phyloP scores from a whole-genome alignment of 1,139 yeast genomes.

The Yamadazyma songkhlaensis region DNA sequence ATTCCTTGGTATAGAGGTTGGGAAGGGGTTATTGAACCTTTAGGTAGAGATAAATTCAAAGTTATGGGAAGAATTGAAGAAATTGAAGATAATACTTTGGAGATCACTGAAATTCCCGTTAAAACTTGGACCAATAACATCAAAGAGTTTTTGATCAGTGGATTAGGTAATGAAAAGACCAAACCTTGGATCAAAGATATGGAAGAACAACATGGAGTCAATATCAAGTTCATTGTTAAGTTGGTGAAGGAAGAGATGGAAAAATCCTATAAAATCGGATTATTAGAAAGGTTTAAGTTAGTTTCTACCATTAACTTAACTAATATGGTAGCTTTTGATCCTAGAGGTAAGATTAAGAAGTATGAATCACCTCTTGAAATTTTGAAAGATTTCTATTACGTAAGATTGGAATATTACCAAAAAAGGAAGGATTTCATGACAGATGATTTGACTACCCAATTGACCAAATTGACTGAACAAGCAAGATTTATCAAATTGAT shows the following conservation, averaged over 20 bases:
- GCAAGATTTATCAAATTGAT: conserved; percentile 91
- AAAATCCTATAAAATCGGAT: conserved; percentile 69
- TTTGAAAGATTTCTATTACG: conserved; percentile 76
- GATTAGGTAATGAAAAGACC: conserved; percentile 70
- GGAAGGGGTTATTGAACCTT: conserved; percentile 75
- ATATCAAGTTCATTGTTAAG: conserved; percentile 75
- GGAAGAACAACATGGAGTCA: conserved; percentile 89
- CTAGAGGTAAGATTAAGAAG: conserved; percentile 84
- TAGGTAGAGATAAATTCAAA: conserved; percentile 64
- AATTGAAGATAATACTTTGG: conserved; percentile 74
- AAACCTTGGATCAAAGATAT: conserved; percentile 91
- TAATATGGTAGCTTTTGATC: conserved; percentile 96
- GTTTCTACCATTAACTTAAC: conserved; percentile 64
- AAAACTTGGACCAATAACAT: conserved; percentile 89
- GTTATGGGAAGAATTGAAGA: conserved; percentile 81
- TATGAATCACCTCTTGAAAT: conserved; percentile 77
- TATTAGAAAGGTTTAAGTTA: conserved; percentile 80
- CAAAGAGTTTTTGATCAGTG: conserved; percentile 78
- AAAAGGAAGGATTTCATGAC: conserved; percentile 82
- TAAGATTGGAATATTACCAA: conserved; percentile 87
- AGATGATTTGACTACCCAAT: conserved; percentile 65
- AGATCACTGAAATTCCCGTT: conserved; percentile 90
- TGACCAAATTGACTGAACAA: conserved; percentile 73
- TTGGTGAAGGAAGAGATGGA: conserved; percentile 79
- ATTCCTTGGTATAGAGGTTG: conserved; percentile 96